These are phyloP conservation scores for Thermomucor indicae-seudaticae DNA, from an alignment of 371 early-diverging fungal genomes.

Conservation along the genomic window DNA sequence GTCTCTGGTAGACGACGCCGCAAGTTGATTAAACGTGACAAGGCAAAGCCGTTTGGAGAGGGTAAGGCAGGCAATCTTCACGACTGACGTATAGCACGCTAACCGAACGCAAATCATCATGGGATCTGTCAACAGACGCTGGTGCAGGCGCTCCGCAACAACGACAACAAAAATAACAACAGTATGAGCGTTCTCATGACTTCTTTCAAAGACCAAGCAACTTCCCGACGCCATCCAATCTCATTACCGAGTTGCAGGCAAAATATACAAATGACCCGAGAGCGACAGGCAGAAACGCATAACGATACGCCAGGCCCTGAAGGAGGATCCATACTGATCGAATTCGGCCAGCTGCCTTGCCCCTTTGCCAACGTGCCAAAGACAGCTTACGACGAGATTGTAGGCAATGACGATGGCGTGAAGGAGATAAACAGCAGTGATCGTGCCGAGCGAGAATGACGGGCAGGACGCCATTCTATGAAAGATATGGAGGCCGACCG, in stretches of 20 bases:
- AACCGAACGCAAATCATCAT: no score
- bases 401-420: constrained; percentile 2
- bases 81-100: no score
- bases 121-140: no score
- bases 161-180: no score
- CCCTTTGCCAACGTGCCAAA: constrained; percentile 16
- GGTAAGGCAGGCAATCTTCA: no score
- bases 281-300: constrained; percentile 41
- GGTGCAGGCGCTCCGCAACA: no score
- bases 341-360: constrained; percentile 22
- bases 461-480: constrained; percentile 25
- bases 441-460: constrained; percentile 23
- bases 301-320: constrained; percentile 39
- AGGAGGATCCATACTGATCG: constrained; percentile 45
- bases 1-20: no score
- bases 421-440: constrained; percentile 13
- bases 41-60: no score
- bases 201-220: no score
- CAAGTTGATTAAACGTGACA: no score
- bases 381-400: constrained; percentile 17
- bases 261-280: constrained; percentile 48
- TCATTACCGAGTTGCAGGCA: constrained; percentile 34
- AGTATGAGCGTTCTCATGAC: no score
- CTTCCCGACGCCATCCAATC: constrained; percentile 45
- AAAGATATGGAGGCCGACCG: constrained; percentile 33